Evolutionary conservation across 495 filamentous ascomycete genomes (phyloP), one percentile per base, ranked within the genome.

Genomic region (Xylaria palmicola): DNA sequence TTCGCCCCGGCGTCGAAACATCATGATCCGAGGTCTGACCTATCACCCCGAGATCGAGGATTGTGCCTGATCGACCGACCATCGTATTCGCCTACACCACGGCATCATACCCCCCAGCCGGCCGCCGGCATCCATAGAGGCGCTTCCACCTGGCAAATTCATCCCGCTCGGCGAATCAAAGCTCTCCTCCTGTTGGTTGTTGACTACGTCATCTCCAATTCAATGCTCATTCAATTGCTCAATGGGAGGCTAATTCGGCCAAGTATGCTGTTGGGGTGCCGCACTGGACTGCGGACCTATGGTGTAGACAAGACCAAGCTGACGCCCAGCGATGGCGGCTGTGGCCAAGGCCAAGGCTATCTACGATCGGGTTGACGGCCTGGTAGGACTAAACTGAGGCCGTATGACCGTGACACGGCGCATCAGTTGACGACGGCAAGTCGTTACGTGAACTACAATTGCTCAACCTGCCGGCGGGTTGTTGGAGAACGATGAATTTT

Each of bases 381-480:
- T 37, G 0, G 19, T 37, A 19, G n/a, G 27, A 24, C n/a, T n/a
- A n/a, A n/a, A n/a, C n/a, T n/a, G 3, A 41, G 32, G n/a, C 17
- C 20, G 56, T 24, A 32, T 27, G 15, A n/a, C 44, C 24, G 47
- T 59, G 48, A 24, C 45, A 59, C 56, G 12, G 32, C 36, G 22
- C 45, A 15, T 32, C 34, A 43, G 36, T 30, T 13, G 17, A 10
- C 24, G 6, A 2, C 48, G 52, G 47, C 36, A 34, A 13, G 17
- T 17, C 32, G 19, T 20, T 26, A 20, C 37, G 12, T 22, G 37
- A 52, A 36, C 27, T 36, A 41, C 22, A 26, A n/a, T 32, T 40
- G 37, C 34, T 34, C 27, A 44, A 41, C 27, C 26, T 60, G 17
- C 12, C 48, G n/a, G 19, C n/a, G n/a, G n/a, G n/a, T n/a, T n/a